Conservation (phyloP, 805 yeast genomes). For the Debaryomyces hansenii region DNA sequence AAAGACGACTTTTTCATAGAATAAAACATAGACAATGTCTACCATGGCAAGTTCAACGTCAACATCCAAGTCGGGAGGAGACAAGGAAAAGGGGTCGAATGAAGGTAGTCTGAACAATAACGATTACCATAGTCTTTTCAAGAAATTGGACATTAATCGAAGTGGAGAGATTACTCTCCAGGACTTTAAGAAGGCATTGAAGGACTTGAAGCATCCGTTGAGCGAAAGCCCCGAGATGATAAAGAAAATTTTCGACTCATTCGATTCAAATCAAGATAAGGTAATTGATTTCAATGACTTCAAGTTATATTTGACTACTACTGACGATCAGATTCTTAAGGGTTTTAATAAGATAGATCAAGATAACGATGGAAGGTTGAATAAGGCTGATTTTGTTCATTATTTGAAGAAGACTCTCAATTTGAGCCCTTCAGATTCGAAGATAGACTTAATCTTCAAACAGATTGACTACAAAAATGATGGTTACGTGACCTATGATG, state of each 20-base stretch:
- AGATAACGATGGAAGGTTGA: constrained; percentile 72
- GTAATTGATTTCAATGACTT: constrained; percentile 66
- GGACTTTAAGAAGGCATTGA: constrained; percentile 49
- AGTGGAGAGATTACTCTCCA: constrained; percentile 50
- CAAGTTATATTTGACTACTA: constrained; percentile 58
- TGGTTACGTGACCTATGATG: constrained; percentile 77
- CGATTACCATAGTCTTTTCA: constrained; percentile 35
- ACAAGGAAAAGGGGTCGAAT: neutral
- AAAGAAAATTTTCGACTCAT: constrained; percentile 52
- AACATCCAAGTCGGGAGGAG: neutral
- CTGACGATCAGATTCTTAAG: constrained; percentile 67
- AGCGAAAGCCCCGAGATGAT: constrained; percentile 61
- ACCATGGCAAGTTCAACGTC: constrained; percentile 1
- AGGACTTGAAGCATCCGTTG: constrained; percentile 60
- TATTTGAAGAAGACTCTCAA: constrained; percentile 60
- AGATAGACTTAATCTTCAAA: constrained; percentile 56
- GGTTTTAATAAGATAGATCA: constrained; percentile 71
- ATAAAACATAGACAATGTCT: neutral
- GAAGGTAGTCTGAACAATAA: constrained; percentile 1
- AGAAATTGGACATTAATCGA: constrained; percentile 35
- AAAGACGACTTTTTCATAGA: neutral
- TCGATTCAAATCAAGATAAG: constrained; percentile 59
- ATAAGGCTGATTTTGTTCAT: constrained; percentile 60
- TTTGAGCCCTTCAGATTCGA: constrained; percentile 50
- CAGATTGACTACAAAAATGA: constrained; percentile 54